Percentiles rank a stretch among this genome's conserved stretches.
Evolutionary conservation across 2,329 filamentous ascomycete species (phyloP).

Genomic region (Acrocalymma vagum): DNA sequence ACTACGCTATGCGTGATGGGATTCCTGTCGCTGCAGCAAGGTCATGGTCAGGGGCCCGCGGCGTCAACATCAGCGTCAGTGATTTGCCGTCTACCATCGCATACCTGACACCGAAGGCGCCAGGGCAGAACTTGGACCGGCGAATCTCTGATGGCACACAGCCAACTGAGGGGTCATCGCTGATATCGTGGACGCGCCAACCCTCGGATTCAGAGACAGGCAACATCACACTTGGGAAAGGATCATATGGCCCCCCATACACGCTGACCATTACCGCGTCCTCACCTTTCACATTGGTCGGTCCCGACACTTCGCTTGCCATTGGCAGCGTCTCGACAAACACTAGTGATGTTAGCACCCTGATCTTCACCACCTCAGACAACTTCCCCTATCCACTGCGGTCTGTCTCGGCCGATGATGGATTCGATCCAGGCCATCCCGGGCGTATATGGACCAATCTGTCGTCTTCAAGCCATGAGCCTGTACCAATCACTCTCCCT

Average conservation of each 20-base stretch:
- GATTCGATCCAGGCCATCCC: conserved; percentile 56
- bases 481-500: conserved; percentile 45
- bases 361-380: conserved; percentile 53
- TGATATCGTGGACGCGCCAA: conserved; percentile 43
- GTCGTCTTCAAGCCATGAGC: conserved; percentile 56
- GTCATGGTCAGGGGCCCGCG: conserved; percentile 53
- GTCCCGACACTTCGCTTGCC: conserved; percentile 53
- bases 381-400: conserved; percentile 58
- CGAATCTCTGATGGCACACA: conserved; percentile 20
- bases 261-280: conserved; percentile 49
- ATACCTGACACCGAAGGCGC: conserved; percentile 48
- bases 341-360: conserved; percentile 27
- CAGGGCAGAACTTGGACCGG: conserved; percentile 57
- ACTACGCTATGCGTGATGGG: conserved; percentile 56
- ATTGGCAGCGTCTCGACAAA: conserved; percentile 35
- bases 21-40: conserved; percentile 55
- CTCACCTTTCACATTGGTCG: conserved; percentile 56
- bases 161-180: conserved; percentile 16
- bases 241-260: conserved; percentile 58
- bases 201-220: conserved; percentile 1
- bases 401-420: conserved; percentile 52
- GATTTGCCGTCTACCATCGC: conserved; percentile 46
- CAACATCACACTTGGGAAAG: conserved; percentile 36
- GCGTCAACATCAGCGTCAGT: conserved; percentile 35
- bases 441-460: conserved; percentile 63